These are phyloP conservation scores for Asterochloris erici DNA, from an alignment of 139 green algal species.

Conservation along the genomic window DNA sequence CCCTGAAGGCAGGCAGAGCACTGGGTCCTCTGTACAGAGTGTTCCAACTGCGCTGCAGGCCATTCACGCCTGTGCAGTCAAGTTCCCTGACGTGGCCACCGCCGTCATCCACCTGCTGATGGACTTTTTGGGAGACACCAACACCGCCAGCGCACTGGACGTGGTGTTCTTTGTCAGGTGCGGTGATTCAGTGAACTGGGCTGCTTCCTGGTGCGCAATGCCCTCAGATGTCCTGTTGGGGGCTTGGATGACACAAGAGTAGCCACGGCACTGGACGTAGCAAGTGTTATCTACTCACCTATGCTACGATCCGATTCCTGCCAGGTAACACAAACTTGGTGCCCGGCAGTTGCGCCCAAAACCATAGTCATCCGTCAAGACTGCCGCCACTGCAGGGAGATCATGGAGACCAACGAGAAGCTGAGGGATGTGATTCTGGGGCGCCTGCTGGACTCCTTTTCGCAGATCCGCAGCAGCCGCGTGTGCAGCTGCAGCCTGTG, in stretches of 20 bases:
- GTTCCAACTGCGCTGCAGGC: constrained; percentile 35
- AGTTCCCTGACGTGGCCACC: constrained; percentile 91
- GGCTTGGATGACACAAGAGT: too few relatives aligned
- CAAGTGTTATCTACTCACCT: background rate
- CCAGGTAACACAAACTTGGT: too few relatives aligned
- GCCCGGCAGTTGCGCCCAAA: too few relatives aligned
- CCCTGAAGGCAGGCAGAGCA: too few relatives aligned
- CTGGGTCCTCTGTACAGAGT: too few relatives aligned
- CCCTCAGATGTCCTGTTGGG: too few relatives aligned
- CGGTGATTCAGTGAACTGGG: background rate
- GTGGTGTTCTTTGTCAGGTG: constrained; percentile 38
- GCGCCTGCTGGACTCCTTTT: constrained; percentile 87
- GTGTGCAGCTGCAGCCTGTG: constrained; percentile 88
- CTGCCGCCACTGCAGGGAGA: constrained; percentile 61
- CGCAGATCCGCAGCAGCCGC: constrained; percentile 72
- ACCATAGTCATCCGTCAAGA: too few relatives aligned
- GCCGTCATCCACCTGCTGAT: constrained; percentile 95
- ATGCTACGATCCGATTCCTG: too few relatives aligned
- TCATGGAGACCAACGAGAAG: constrained; percentile 90
- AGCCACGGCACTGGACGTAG: constrained; percentile 41
- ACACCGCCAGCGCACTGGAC: constrained; percentile 82
- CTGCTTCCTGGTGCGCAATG: background rate
- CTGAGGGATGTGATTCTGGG: constrained; percentile 83
- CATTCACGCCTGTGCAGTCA: constrained; percentile 92
- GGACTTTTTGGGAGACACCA: constrained; percentile 92